Conservation (phyloP, 768 basidiomycete species). For the Leccinum rimulosum region DNA sequence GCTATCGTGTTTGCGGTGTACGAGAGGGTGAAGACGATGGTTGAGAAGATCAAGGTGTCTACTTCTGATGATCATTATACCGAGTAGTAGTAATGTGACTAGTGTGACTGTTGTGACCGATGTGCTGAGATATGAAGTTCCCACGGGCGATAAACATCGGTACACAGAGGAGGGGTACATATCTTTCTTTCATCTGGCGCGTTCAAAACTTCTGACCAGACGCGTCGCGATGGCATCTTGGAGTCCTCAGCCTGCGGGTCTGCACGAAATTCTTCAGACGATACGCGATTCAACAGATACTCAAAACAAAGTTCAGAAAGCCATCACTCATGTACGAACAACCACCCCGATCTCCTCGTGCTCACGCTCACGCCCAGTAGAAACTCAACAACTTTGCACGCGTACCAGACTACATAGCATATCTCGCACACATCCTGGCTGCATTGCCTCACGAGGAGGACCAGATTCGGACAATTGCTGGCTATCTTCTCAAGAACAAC, state of each 20-base stretch:
- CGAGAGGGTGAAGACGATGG: constrained; percentile 74
- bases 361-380: constrained; percentile 39
- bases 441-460: constrained; percentile 81
- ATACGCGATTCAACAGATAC: constrained; percentile 89
- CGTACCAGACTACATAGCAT: constrained; percentile 91
- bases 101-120: constrained; percentile 23
- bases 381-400: constrained; percentile 87
- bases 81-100: constrained; percentile 40
- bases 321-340: constrained; percentile 73
- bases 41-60: constrained; percentile 65
- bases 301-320: constrained; percentile 67
- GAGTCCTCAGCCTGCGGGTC: constrained; percentile 79
- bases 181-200: constrained; percentile 31
- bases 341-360: constrained; percentile 14
- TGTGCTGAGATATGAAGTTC: constrained; percentile 33
- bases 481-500: constrained; percentile 96
- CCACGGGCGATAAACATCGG: constrained; percentile 35
- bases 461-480: constrained; percentile 92
- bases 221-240: constrained; percentile 64
- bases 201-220: constrained; percentile 21
- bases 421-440: constrained; percentile 92
- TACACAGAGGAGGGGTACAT: constrained; percentile 24
- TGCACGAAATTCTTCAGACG: constrained; percentile 89
- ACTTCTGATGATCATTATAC: constrained; percentile 64
- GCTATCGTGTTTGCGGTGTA: constrained; percentile 98